These are phyloP conservation scores for Lentinula raphanica DNA, from an alignment of 768 basidiomycete species.

Conservation along the genomic window DNA sequence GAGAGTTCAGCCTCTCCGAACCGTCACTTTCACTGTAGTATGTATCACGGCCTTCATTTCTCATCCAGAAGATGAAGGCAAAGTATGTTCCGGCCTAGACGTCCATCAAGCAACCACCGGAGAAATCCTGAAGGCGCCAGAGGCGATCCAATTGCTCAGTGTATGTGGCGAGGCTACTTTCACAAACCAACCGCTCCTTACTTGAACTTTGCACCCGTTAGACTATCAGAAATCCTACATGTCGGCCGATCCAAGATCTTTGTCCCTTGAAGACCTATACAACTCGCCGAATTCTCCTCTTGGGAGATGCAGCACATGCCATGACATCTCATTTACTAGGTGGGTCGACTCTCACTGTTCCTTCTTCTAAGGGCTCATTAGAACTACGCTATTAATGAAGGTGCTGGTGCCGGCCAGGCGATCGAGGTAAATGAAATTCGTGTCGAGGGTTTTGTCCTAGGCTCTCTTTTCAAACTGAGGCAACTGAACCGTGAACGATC, in stretches of 20 bases:
- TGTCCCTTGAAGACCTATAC: constrained; percentile 24
- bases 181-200: too few relatives aligned
- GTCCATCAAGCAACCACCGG: constrained; percentile 28
- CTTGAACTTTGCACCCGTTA: not conserved
- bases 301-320: constrained; percentile 31
- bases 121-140: constrained; percentile 38
- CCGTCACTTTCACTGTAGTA: too few relatives aligned
- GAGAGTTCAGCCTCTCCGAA: too few relatives aligned
- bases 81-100: constrained; percentile 23
- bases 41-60: constrained; percentile 39
- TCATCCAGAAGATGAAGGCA: constrained; percentile 29
- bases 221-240: constrained; percentile 17
- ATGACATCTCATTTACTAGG: constrained; percentile 24
- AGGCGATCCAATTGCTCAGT: constrained; percentile 39
- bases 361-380: not conserved
- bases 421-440: constrained; percentile 16
- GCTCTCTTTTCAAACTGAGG: constrained; percentile 13
- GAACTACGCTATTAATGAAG: not conserved
- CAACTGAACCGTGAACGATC: constrained; percentile 3
- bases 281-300: constrained; percentile 24
- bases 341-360: not conserved
- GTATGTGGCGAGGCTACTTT: constrained; percentile 21
- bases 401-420: constrained; percentile 24
- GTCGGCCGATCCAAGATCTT: constrained; percentile 30
- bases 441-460: constrained; percentile 27